Evolutionary conservation across 192 early-diverging fungal species (phyloP).

Genomic region (Diversispora epigaea): DNA sequence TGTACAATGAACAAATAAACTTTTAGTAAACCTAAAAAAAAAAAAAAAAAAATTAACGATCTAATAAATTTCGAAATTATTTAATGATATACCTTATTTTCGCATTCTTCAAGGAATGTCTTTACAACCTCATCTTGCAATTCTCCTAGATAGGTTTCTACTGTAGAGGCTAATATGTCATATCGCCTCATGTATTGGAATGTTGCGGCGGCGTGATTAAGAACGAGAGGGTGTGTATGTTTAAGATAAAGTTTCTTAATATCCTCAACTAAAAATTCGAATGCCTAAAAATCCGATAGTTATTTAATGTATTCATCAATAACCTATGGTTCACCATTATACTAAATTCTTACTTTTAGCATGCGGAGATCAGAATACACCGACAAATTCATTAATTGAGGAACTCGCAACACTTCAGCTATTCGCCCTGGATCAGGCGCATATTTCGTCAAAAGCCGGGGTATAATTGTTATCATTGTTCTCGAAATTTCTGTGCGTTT

Average conservation of each 20-base stretch:
- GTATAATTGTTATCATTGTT: conserved; percentile 40
- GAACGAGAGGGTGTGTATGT: conserved; percentile 40
- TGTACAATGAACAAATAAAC: neutral
- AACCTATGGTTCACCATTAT: neutral
- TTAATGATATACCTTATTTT: conserved; percentile 28
- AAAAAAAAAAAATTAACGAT: neutral
- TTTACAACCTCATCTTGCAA: conserved; percentile 36
- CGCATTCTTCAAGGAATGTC: conserved; percentile 37
- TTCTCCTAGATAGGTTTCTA: conserved; percentile 43
- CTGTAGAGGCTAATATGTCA: conserved; percentile 37
- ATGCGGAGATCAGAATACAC: conserved; percentile 51
- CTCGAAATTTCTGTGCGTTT: conserved; percentile 45
- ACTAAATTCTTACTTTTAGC: conserved; percentile 37
- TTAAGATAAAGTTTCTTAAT: conserved; percentile 48
- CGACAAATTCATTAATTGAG: conserved; percentile 47
- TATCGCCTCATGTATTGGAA: conserved; percentile 42
- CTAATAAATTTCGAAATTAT: neutral
- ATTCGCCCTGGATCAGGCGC: conserved; percentile 44
- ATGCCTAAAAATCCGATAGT: conserved; percentile 35
- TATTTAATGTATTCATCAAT: neutral
- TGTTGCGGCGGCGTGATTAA: conserved; percentile 42
- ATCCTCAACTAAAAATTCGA: conserved; percentile 47
- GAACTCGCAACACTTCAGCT: conserved; percentile 43
- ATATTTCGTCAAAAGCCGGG: conserved; percentile 50
- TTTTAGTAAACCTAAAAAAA: neutral